Conservation (phyloP, 2,329 filamentous ascomycete species). For the Sordariomycetes sp. region DNA sequence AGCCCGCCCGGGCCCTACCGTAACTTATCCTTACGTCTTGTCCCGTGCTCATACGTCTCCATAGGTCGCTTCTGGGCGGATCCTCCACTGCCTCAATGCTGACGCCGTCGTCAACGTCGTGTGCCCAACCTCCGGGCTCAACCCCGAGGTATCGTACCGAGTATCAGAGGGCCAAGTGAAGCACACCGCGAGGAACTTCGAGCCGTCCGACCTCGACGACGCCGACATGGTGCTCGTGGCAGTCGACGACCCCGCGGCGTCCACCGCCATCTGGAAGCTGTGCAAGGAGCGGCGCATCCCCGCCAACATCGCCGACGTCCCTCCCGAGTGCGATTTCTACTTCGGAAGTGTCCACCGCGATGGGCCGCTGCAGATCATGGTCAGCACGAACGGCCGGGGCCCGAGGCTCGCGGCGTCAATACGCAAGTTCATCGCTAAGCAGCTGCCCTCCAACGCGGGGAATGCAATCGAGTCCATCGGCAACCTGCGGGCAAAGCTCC, state of each 20-base stretch:
- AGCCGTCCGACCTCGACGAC: slow-evolving; percentile 73
- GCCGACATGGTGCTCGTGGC: slow-evolving; percentile 85
- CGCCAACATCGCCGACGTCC: slow-evolving; percentile 95
- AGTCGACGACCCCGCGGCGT: slow-evolving; percentile 88
- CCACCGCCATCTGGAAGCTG: slow-evolving; percentile 80
- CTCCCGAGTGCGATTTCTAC: slow-evolving; percentile 95
- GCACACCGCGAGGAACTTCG: slow-evolving; percentile 75
- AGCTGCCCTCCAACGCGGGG: slow-evolving; percentile 69
- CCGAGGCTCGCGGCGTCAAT: slow-evolving; percentile 84
- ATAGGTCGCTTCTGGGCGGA: slow-evolving; percentile 89
- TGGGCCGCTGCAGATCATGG: slow-evolving; percentile 94
- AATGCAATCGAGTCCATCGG: slow-evolving; percentile 81
- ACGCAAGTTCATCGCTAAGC: slow-evolving; percentile 66
- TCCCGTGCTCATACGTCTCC: slow-evolving; percentile 4
- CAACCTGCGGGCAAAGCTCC: slow-evolving; percentile 64
- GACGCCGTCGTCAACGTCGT: slow-evolving; percentile 85
- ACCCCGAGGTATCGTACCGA: slow-evolving; percentile 78
- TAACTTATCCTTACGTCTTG: background rate
- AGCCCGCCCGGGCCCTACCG: background rate
- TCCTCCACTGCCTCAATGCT: slow-evolving; percentile 88
- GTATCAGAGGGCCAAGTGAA: slow-evolving; percentile 64
- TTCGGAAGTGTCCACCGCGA: slow-evolving; percentile 94
- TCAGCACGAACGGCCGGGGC: slow-evolving; percentile 95
- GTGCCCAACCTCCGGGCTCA: slow-evolving; percentile 68
- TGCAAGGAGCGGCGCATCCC: slow-evolving; percentile 78